These are phyloP conservation scores for Malassezia arunalokei DNA, from an alignment of 1,284 basidiomycete species.

Conservation along the genomic window DNA sequence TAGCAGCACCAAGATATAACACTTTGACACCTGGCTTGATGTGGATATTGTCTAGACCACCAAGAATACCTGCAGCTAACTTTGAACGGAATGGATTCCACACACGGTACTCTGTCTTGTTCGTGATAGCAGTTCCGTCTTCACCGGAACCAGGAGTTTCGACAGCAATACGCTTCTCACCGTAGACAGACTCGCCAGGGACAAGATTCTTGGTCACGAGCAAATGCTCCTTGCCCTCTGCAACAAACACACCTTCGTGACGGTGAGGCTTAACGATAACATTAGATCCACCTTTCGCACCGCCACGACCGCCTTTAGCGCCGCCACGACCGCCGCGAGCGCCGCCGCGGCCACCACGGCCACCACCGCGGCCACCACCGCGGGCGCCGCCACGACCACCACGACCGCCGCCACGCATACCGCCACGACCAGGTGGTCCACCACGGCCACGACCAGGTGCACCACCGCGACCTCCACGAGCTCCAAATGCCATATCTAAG, in stretches of 20 bases:
- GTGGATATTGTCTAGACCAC: conserved; percentile 86
- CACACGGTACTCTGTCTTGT: conserved; percentile 88
- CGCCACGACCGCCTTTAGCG: conserved; percentile 28
- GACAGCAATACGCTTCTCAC: conserved; percentile 62
- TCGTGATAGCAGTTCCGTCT: conserved; percentile 53
- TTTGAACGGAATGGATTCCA: conserved; percentile 99
- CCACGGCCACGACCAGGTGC: conserved; percentile 31
- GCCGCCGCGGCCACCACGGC: conserved; percentile 23
- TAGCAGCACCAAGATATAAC: conserved; percentile 88
- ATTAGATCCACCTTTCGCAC: conserved; percentile 60
- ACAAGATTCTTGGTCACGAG: conserved; percentile 95
- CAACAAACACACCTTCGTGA: conserved; percentile 65
- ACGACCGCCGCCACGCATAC: conserved; percentile 31
- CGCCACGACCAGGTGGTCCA: conserved; percentile 28
- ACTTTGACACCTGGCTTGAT: conserved; percentile 92
- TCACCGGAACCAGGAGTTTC: conserved; percentile 55
- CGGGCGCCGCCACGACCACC: conserved; percentile 19
- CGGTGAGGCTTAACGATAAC: conserved; percentile 84
- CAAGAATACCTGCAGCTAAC: conserved; percentile 88
- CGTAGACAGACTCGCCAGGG: conserved; percentile 94
- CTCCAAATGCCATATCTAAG: conserved; percentile 14
- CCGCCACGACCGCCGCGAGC: conserved; percentile 40
- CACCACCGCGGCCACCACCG: conserved; percentile 27
- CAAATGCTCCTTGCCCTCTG: conserved; percentile 70
- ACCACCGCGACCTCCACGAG: conserved; percentile 32